A percentile compares a stretch with the other conserved stretches of the same genome.
These are phyloP conservation scores for Fraxinus quadrangulata DNA, from an alignment of 257 asterid species.

Conservation along the genomic window DNA sequence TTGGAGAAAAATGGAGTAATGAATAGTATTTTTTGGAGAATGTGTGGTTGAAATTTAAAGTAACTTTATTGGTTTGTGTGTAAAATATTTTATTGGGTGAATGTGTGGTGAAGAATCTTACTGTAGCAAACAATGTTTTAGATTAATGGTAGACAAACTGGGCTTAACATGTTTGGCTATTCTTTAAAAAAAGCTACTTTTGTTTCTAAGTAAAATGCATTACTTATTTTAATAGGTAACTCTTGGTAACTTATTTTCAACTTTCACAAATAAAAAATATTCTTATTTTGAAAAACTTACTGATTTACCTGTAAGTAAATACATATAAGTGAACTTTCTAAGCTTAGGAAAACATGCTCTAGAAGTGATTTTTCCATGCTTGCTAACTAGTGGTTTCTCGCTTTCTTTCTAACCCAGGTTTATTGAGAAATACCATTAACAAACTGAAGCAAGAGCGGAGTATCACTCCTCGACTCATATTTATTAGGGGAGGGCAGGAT, in stretches of 20 bases:
- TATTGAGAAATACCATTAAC: slow-evolving; percentile 77
- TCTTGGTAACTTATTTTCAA: neutral
- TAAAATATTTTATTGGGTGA: too few species aligned
- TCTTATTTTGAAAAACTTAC: neutral
- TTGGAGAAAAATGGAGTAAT: too few species aligned
- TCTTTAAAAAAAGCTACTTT: neutral
- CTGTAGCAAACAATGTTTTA: too few species aligned
- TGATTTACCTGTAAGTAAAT: neutral
- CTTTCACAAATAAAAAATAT: neutral
- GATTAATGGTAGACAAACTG: too few species aligned
- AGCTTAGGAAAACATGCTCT: neutral
- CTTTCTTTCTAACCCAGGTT: slow-evolving; percentile 50
- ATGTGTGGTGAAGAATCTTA: too few species aligned
- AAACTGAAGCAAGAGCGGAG: slow-evolving; percentile 88
- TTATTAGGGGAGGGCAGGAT: slow-evolving; percentile 81
- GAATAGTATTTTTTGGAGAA: too few species aligned
- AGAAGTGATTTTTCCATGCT: slow-evolving; percentile 4
- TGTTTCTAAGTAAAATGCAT: neutral
- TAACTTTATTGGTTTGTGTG: too few species aligned
- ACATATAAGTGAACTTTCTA: neutral
- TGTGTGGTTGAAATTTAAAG: too few species aligned
- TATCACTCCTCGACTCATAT: slow-evolving; percentile 78
- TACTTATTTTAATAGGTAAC: neutral
- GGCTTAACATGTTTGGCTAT: neutral
- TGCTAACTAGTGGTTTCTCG: slow-evolving; percentile 3